phyloP scores from a whole-genome alignment of 305 asterid species.

The Solanum aculeatissimum region DNA sequence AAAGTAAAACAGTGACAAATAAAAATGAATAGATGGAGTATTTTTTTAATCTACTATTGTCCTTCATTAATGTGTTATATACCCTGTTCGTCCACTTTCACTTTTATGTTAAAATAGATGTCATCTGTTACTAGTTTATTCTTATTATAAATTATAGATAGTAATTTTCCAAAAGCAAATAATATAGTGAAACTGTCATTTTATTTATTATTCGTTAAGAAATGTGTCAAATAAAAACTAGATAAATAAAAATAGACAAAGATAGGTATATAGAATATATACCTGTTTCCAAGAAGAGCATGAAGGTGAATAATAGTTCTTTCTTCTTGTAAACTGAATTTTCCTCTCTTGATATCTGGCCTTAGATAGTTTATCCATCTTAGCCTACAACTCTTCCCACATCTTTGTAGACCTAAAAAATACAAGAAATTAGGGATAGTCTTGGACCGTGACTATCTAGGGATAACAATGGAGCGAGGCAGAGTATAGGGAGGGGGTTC shows the following conservation, averaged over 20 bases:
- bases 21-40: too few species aligned
- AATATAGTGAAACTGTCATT: not conserved
- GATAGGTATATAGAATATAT: not conserved
- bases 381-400: conserved; percentile 48
- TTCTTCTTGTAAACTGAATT: conserved; percentile 40
- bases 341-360: conserved; percentile 49
- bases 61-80: not conserved
- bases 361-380: conserved; percentile 47
- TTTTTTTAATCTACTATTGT: not conserved
- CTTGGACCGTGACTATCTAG: not conserved
- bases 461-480: not conserved
- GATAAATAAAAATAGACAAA: not conserved
- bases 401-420: conserved; percentile 37
- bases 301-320: conserved; percentile 46
- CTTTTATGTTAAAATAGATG: too few species aligned
- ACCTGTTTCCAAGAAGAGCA: conserved; percentile 54
- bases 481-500: not conserved
- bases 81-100: not conserved
- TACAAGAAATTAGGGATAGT: not conserved
- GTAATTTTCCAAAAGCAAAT: not conserved
- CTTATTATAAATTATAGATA: not conserved
- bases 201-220: not conserved
- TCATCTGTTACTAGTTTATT: not conserved
- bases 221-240: not conserved
- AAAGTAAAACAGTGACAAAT: too few species aligned